A percentile compares a stretch with the other conserved stretches of the same genome.
Evolutionary conservation across 768 basidiomycete genomes (phyloP).

Genomic region (Amanita phalloides): DNA sequence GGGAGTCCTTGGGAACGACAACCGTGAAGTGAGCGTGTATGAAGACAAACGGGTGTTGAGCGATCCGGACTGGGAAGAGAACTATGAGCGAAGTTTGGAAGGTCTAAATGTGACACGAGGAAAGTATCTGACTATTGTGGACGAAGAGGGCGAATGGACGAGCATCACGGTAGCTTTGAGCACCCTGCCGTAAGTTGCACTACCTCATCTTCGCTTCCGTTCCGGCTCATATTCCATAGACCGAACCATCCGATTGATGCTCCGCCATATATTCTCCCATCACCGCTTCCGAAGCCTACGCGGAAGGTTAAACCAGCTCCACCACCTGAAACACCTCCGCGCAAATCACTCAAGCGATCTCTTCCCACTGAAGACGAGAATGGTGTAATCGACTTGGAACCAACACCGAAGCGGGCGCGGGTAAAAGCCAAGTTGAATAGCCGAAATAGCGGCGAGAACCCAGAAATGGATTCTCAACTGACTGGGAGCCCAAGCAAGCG

Average conservation of each 20-base stretch:
- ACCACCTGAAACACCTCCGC: conserved; percentile 31
- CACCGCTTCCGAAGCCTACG: conserved; percentile 49
- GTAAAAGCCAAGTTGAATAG: conserved; percentile 14
- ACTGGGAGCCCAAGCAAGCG: conserved; percentile 31
- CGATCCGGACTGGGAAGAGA: conserved; percentile 94
- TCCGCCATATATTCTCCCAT: conserved; percentile 51
- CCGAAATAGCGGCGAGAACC: neutral
- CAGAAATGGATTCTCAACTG: conserved; percentile 5
- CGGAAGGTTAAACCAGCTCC: conserved; percentile 28
- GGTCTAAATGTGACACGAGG: conserved; percentile 73
- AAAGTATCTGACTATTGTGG: conserved; percentile 81
- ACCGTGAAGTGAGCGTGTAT: conserved; percentile 66
- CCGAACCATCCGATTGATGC: conserved; percentile 43
- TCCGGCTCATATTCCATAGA: conserved; percentile 20
- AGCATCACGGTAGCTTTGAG: conserved; percentile 66
- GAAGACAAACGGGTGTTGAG: conserved; percentile 81
- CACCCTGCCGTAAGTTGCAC: conserved; percentile 55
- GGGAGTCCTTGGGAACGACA: conserved; percentile 50
- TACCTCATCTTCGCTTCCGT: neutral
- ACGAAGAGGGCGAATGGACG: conserved; percentile 72
- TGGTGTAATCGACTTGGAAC: conserved; percentile 43
- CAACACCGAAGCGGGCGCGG: conserved; percentile 43
- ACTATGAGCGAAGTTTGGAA: conserved; percentile 67
- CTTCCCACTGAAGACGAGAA: conserved; percentile 45
- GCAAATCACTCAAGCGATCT: conserved; percentile 40